These are phyloP conservation scores for Dalbergia cultrata DNA, from an alignment of 306 rosid species.

Conservation along the genomic window DNA sequence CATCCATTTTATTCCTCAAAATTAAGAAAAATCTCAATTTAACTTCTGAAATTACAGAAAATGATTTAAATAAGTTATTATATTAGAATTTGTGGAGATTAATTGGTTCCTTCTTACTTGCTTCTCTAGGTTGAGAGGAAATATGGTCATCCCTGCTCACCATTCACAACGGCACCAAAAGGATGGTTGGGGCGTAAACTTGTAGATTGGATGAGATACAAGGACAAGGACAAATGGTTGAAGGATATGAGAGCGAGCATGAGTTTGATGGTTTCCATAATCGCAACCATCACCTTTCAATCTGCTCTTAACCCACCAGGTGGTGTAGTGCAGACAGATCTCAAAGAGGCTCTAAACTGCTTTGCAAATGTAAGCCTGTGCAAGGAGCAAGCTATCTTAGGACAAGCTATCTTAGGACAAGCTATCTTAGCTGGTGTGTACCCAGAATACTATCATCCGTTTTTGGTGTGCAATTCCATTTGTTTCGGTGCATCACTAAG, in stretches of 20 bases:
- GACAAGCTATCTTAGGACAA: background rate
- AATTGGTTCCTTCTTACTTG: no score
- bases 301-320: slow-evolving; percentile 1
- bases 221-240: background rate
- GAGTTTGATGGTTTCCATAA: background rate
- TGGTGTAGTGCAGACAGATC: background rate
- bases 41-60: no score
- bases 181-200: background rate
- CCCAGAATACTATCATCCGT: background rate
- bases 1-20: no score
- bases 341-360: no score
- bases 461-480: background rate
- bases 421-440: background rate
- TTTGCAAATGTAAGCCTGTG: no score
- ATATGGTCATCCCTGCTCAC: no score
- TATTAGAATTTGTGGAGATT: no score
- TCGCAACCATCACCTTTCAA: background rate
- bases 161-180: no score
- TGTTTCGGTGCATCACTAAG: background rate
- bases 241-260: background rate
- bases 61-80: no score
- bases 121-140: no score
- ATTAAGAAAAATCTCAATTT: no score
- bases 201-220: background rate
- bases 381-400: background rate